These are phyloP conservation scores for Chaetothyriales sp. DNA, from an alignment of 2,329 filamentous ascomycete species.

Conservation along the genomic window DNA sequence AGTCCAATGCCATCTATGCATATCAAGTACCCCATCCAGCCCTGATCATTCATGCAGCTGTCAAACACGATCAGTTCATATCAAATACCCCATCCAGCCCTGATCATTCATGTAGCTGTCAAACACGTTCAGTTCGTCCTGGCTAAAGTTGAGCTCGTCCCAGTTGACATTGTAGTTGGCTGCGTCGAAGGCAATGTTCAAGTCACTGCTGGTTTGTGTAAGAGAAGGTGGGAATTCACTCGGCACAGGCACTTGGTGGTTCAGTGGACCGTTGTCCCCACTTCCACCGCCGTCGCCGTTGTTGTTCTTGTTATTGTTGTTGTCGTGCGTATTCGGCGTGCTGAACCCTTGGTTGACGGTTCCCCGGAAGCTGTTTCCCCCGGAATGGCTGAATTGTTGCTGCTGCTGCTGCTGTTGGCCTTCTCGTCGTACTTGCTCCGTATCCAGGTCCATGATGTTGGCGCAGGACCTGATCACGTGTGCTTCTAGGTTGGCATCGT, in stretches of 20 bases:
- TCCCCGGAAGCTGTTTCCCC: background rate
- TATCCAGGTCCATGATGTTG: background rate
- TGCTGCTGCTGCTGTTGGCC: constrained; percentile 1
- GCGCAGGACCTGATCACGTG: background rate
- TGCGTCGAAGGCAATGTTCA: constrained; percentile 13
- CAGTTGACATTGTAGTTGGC: constrained; percentile 15
- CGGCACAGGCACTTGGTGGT: background rate
- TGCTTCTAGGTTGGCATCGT: background rate
- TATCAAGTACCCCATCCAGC: constrained; percentile 17
- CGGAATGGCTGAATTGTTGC: background rate
- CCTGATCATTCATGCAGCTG: constrained; percentile 13
- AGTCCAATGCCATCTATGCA: background rate
- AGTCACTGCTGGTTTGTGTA: constrained; percentile 2
- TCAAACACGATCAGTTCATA: constrained; percentile 1
- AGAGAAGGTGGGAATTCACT: background rate
- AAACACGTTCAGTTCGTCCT: constrained; percentile 13
- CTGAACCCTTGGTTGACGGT: background rate
- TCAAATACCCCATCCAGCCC: constrained; percentile 17
- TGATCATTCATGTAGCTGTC: constrained; percentile 14
- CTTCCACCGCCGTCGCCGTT: background rate
- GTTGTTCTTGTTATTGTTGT: background rate
- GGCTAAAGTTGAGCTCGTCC: constrained; percentile 15
- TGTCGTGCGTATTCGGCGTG: background rate
- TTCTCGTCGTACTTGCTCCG: background rate
- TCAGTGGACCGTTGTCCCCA: background rate